Percentiles rank a stretch among this genome's conserved stretches.
Conservation (phyloP, 441 rosid species). For the Caryocar brasiliense region DNA sequence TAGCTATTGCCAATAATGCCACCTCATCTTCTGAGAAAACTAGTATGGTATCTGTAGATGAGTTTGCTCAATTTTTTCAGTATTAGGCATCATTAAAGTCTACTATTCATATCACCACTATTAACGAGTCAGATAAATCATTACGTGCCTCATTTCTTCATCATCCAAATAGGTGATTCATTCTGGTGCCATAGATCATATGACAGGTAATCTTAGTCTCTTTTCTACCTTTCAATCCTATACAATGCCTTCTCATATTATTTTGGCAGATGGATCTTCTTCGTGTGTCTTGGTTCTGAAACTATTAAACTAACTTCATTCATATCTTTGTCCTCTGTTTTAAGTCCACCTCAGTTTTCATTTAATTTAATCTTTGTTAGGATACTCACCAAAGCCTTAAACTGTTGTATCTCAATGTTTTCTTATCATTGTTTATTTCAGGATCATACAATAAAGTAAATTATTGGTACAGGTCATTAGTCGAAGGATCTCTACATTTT, state of each 20-base stretch:
- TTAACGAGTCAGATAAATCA: neutral
- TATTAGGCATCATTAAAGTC: neutral
- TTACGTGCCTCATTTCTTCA: neutral
- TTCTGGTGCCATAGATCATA: neutral
- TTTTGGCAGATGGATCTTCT: neutral
- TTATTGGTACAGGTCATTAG: neutral
- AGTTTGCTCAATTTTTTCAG: neutral
- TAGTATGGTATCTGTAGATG: neutral
- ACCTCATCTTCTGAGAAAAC: neutral
- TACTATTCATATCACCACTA: neutral
- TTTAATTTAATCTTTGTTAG: conserved; percentile 1
- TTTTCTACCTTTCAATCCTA: neutral
- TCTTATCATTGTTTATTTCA: neutral
- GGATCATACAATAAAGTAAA: neutral
- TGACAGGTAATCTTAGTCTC: neutral
- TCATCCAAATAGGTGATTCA: neutral
- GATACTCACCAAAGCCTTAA: neutral
- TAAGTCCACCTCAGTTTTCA: neutral
- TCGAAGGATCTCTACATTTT: neutral
- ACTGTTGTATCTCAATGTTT: neutral
- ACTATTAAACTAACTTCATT: neutral
- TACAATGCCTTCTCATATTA: too few relatives aligned
- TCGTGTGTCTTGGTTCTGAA: neutral
- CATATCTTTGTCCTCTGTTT: neutral
- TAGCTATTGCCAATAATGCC: neutral